Percentiles rank a stretch among this genome's conserved stretches.
phyloP scores from a whole-genome alignment of 2,329 filamentous ascomycete genomes.

The Emmonsia crescens region DNA sequence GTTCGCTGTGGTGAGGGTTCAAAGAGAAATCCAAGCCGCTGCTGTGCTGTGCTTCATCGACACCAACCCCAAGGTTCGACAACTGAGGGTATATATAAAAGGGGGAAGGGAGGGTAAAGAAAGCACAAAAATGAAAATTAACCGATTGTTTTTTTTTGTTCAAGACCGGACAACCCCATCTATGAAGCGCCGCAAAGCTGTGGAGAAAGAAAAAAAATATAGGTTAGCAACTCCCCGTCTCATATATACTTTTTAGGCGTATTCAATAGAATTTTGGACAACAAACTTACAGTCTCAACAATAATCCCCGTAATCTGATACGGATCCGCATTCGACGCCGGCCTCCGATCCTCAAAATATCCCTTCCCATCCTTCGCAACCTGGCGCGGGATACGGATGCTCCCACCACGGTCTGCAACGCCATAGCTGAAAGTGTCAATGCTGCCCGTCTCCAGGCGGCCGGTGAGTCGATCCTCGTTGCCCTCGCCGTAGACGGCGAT shows the following conservation, averaged over 20 bases:
- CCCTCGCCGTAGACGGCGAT: constrained; percentile 92
- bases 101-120: constrained; percentile 1
- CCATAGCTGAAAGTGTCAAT: constrained; percentile 93
- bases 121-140: constrained; percentile 22
- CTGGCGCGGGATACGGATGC: constrained; percentile 82
- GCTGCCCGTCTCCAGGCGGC: constrained; percentile 82
- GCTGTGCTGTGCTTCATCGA: not conserved
- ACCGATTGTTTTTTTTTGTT: not conserved
- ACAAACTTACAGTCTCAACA: constrained; percentile 51
- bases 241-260: no score
- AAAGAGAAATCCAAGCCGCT: constrained; percentile 1
- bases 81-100: constrained; percentile 32
- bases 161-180: constrained; percentile 11
- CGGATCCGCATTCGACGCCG: constrained; percentile 76
- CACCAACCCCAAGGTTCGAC: constrained; percentile 13
- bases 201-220: constrained; percentile 7
- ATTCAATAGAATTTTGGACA: no score
- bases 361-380: constrained; percentile 79
- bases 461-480: constrained; percentile 89
- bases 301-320: constrained; percentile 78
- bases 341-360: constrained; percentile 81
- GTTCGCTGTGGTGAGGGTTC: no score
- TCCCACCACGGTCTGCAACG: constrained; percentile 89
- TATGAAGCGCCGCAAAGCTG: constrained; percentile 33
- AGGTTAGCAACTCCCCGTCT: not conserved